These are phyloP conservation scores for Cryptococcus wingfieldii DNA, from an alignment of 1,284 basidiomycete species.

Conservation along the genomic window DNA sequence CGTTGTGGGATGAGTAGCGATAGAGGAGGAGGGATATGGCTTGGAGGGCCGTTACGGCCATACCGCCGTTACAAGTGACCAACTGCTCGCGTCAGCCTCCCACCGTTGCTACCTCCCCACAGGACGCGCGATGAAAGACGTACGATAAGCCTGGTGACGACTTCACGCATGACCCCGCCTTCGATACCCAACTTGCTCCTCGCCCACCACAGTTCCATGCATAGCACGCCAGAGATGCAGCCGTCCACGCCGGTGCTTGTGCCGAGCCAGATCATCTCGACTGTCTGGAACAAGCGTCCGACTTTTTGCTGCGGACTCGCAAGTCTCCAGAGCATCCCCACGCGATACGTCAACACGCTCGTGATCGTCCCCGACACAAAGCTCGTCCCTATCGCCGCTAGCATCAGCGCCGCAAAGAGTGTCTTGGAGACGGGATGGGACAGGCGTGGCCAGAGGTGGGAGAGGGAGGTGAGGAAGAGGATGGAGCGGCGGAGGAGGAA, in stretches of 20 bases:
- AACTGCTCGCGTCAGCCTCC: constrained; percentile 13
- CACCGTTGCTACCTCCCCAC: background rate
- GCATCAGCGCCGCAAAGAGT: constrained; percentile 10
- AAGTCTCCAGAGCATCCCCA: background rate
- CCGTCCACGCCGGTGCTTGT: constrained; percentile 20
- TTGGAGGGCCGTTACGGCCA: constrained; percentile 23
- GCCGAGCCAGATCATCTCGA: constrained; percentile 17
- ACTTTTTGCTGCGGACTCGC: background rate
- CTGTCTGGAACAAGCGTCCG: background rate
- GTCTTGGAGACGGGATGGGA: constrained; percentile 10
- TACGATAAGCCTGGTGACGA: constrained; percentile 24
- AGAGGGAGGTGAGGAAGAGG: constrained; percentile 25
- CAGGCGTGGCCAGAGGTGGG: constrained; percentile 21
- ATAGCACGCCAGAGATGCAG: constrained; percentile 16
- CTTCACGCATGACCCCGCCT: constrained; percentile 19
- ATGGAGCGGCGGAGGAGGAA: constrained; percentile 24
- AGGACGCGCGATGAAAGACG: background rate
- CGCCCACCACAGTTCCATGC: constrained; percentile 31
- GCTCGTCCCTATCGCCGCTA: constrained; percentile 1
- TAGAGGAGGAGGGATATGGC: constrained; percentile 18
- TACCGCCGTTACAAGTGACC: constrained; percentile 27
- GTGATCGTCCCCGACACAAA: constrained; percentile 7
- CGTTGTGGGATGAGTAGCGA: constrained; percentile 3
- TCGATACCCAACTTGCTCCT: constrained; percentile 17
- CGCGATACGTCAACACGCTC: constrained; percentile 5